These are phyloP conservation scores for Phymatotrichopsis omnivora DNA, from an alignment of 2,329 filamentous ascomycete genomes.

Conservation along the genomic window DNA sequence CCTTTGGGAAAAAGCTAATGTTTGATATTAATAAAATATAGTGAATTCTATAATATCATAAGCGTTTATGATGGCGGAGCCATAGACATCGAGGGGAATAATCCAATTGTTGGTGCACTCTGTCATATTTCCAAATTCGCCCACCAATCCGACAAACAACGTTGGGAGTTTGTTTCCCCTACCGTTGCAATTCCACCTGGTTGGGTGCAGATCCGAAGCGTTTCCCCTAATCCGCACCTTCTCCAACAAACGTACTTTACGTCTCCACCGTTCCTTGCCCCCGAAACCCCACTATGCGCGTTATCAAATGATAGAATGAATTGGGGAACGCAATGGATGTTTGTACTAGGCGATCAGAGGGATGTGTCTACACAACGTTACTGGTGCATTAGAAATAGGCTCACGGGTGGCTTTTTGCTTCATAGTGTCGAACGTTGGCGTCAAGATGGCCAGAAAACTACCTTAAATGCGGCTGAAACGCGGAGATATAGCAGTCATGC, in stretches of 20 bases:
- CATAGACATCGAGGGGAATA: not conserved
- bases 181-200: not conserved
- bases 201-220: not conserved
- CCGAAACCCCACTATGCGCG: not conserved
- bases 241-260: not conserved
- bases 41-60: too few relatives aligned
- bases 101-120: not conserved
- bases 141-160: not conserved
- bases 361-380: too few relatives aligned
- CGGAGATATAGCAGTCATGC: too few relatives aligned
- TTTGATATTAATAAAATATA: not conserved
- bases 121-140: too few relatives aligned
- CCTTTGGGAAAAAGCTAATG: too few relatives aligned
- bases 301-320: not conserved
- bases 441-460: too few relatives aligned
- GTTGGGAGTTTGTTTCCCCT: not conserved
- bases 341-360: too few relatives aligned
- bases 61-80: not conserved
- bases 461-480: not conserved
- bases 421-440: not conserved
- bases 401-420: not conserved
- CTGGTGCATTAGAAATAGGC: conserved; percentile 6
- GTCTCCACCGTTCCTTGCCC: not conserved
- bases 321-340: not conserved
- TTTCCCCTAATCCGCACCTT: not conserved